These are phyloP conservation scores for Cystobasidium onofrii DNA, from an alignment of 768 basidiomycete species.

Conservation along the genomic window DNA sequence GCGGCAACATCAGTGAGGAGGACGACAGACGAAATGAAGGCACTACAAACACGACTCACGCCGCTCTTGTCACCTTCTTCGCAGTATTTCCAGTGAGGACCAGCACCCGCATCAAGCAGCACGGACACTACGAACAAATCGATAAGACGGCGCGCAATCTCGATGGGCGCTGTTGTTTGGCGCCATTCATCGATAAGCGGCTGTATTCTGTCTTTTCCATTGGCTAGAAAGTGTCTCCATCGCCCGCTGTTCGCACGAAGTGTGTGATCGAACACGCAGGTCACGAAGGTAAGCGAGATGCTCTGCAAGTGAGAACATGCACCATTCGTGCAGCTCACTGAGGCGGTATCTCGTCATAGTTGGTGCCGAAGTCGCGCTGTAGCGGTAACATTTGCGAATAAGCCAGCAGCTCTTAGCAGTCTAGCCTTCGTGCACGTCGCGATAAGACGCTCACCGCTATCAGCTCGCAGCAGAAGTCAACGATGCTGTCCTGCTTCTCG, in stretches of 20 bases:
- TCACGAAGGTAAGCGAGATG: slow-evolving; percentile 55
- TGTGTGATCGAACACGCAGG: too few relatives aligned
- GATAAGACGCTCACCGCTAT: slow-evolving; percentile 35
- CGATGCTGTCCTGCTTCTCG: slow-evolving; percentile 58
- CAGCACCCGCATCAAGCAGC: slow-evolving; percentile 88
- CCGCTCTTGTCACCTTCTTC: slow-evolving; percentile 49
- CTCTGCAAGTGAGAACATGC: not conserved
- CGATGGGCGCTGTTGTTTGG: slow-evolving; percentile 33
- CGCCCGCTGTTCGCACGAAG: slow-evolving; percentile 50
- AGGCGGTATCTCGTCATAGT: slow-evolving; percentile 55
- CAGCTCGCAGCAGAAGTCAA: slow-evolving; percentile 41
- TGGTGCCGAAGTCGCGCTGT: slow-evolving; percentile 72
- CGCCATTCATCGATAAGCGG: slow-evolving; percentile 39
- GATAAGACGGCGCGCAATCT: slow-evolving; percentile 65
- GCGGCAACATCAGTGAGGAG: too few relatives aligned
- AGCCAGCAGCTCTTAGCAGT: not conserved
- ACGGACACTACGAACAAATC: slow-evolving; percentile 88
- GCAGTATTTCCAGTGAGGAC: slow-evolving; percentile 66
- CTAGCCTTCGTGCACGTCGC: too few relatives aligned
- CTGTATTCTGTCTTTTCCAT: slow-evolving; percentile 37
- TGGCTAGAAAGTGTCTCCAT: slow-evolving; percentile 66
- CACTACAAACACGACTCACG: not conserved
- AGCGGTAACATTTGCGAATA: too few relatives aligned
- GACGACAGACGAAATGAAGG: too few relatives aligned
- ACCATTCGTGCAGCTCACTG: slow-evolving; percentile 14